phyloP scores from a whole-genome alignment of 768 basidiomycete species.

The Naematelia aurantialba region DNA sequence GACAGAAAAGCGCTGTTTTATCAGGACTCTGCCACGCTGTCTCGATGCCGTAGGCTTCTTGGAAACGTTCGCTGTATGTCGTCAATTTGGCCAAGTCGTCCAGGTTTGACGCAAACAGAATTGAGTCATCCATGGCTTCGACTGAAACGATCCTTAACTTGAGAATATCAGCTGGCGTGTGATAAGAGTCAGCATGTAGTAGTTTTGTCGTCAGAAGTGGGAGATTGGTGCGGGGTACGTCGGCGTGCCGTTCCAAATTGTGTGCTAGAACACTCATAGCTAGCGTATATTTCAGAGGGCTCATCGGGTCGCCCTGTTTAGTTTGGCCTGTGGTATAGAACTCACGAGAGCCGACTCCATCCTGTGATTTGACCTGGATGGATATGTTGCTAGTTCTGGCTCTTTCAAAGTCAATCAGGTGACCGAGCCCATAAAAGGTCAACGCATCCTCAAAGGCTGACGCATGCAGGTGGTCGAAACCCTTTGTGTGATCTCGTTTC shows the following conservation, averaged over 20 bases:
- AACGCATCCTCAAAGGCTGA: constrained; percentile 11
- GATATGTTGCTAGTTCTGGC: constrained; percentile 5
- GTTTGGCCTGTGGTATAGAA: constrained; percentile 13
- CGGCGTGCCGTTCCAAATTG: constrained; percentile 5
- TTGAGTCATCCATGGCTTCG: constrained; percentile 28
- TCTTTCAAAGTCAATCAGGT: constrained; percentile 8
- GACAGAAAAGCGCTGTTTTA: constrained; percentile 15
- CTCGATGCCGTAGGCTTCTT: constrained; percentile 13
- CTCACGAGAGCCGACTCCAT: constrained; percentile 6
- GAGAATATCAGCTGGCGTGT: neutral
- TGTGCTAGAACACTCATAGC: constrained; percentile 15
- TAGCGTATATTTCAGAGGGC: constrained; percentile 23
- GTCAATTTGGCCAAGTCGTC: neutral
- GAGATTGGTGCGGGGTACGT: neutral
- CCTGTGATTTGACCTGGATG: constrained; percentile 18
- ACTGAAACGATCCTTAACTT: neutral
- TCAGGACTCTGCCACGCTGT: constrained; percentile 15
- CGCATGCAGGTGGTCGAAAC: constrained; percentile 15
- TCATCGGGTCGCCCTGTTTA: constrained; percentile 18
- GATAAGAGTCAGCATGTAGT: neutral
- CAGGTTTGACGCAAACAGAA: constrained; percentile 7
- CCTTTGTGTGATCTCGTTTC: constrained; percentile 21
- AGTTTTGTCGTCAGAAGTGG: neutral
- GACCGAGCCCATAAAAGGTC: constrained; percentile 10
- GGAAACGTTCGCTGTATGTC: constrained; percentile 6